Base-by-base conservation (phyloP, 2,329 filamentous ascomycete genomes). In the Alternaria gaisen region DNA sequence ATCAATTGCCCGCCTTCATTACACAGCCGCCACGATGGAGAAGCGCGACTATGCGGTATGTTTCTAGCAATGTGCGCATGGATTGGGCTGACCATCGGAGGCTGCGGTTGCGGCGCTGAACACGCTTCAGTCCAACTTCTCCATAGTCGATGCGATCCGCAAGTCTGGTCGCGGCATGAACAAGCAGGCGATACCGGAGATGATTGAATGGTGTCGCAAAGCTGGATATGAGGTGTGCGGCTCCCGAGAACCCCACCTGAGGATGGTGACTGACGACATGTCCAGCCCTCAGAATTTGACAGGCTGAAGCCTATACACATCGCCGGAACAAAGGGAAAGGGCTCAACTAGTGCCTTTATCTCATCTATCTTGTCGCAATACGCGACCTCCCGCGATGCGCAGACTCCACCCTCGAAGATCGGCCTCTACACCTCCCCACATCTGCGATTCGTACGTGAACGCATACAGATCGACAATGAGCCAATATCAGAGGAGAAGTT, bases 261-360 rank as follows among this genome's bases (percentile, higher is more conserved):
- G 28, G 11, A 47, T 14, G 8, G 26, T 46, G 12, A 41, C 50
- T 66, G 61, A 65, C 69, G 43, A 53, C 54, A 34, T 54, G 14
- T 42, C 5, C 30, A 90, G 87, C 87, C 88, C 18, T 83, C 85
- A 14, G 87, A 89, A 60, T 84, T 90, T 68, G 82, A 88, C 64
- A 79, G 74, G 10, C 73, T 90, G 63, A 89, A 86, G 60, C 81
- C 85, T 67, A 88, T 98, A 62, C 94, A 98, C 76, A 88, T 98
- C 46, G 92, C 94, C 1, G 94, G 94, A 12, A 97, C 94, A 5
- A 98, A 97, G 78, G 94, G 94, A 61, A 98, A 97, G 78, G 94
- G 94, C 41, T 95, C 92, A 3, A 93, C 93, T 0, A 92, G 91
- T 66, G 91, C 94, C 10, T 94, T 94, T 76, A 86, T 93, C 20